Evolutionary conservation across 2,329 filamentous ascomycete species (phyloP), one percentile per base, ranked within the genome.

Genomic region (Xylariales sp.): DNA sequence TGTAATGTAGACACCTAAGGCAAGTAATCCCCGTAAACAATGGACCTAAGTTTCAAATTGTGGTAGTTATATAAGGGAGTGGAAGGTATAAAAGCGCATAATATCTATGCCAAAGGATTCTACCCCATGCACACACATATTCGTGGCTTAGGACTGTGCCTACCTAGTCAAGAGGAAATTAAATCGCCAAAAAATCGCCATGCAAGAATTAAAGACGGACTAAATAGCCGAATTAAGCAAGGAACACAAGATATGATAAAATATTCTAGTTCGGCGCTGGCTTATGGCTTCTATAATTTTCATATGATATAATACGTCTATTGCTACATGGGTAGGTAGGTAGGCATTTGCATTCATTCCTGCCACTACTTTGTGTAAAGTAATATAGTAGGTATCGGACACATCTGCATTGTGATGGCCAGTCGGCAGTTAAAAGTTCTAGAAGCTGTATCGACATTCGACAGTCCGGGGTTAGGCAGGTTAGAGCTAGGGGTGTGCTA

Each of bases 391-490:
- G 23, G 23, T 23, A 23, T 23, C 32, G 8, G 30, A 61, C 18
- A 56, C 34, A 61, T 36, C 49, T 53, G 23, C 39, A 64, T 55
- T 32, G 30, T 14, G 39, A 55, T 63, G 39, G 53, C 28, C 32
- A 56, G 61, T 48, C 68, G 68, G 68, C 58, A 70, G 68, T 70
- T 70, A 43, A 57, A 57, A 45, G 68, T 70, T 69, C 68, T 70
- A 65, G 68, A 70, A 69, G 68, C 65, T 46, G 14, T 60, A 70
- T 62, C 39, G 55, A 63, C 43, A 61, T 68, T 57, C 46, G 28
- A 64, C 49, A 53, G 45, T 66, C 68, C 30, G 56, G 65, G 68
- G 65, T 64, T 48, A 14, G 36, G 49, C 53, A 66, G 53, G 55
- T 56, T 12, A 50, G 6, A 50, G 50, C 60, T 36, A 18, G 68